These are phyloP conservation scores for Fusarium gaditjirri DNA, from an alignment of 2,329 filamentous ascomycete genomes.

Conservation along the genomic window DNA sequence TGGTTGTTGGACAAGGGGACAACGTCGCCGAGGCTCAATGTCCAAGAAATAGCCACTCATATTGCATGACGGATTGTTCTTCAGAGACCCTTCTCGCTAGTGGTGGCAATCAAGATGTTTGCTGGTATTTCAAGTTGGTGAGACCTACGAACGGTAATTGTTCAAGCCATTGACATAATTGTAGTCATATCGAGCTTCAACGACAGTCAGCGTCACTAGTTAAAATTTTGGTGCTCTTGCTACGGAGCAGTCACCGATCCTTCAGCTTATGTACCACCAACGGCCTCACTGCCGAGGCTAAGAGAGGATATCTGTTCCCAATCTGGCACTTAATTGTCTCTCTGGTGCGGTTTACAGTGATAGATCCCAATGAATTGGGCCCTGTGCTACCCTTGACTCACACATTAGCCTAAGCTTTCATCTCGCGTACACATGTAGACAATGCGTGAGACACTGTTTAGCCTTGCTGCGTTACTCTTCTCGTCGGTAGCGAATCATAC, in stretches of 20 bases:
- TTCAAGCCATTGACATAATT: constrained; percentile 7
- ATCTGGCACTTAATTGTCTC: neutral
- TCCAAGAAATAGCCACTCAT: neutral
- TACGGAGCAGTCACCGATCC: neutral
- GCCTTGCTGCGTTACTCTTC: neutral
- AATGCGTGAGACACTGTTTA: constrained; percentile 5
- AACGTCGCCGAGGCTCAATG: constrained; percentile 42
- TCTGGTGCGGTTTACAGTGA: neutral
- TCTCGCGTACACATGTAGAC: neutral
- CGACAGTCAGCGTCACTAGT: neutral
- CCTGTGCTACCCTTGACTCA: neutral
- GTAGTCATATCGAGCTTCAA: neutral
- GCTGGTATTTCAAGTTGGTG: constrained; percentile 45
- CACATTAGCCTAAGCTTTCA: constrained; percentile 5
- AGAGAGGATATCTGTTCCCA: neutral
- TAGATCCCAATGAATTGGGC: constrained; percentile 1
- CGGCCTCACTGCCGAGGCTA: neutral
- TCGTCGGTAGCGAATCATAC: neutral
- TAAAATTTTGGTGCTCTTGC: neutral
- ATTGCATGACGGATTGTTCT: neutral
- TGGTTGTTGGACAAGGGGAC: constrained; percentile 42
- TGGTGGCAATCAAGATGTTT: constrained; percentile 41
- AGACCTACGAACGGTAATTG: constrained; percentile 40
- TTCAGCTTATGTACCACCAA: neutral
- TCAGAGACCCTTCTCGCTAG: neutral